These are phyloP conservation scores for Termitomyces sp. DNA, from an alignment of 768 basidiomycete species.

Conservation along the genomic window DNA sequence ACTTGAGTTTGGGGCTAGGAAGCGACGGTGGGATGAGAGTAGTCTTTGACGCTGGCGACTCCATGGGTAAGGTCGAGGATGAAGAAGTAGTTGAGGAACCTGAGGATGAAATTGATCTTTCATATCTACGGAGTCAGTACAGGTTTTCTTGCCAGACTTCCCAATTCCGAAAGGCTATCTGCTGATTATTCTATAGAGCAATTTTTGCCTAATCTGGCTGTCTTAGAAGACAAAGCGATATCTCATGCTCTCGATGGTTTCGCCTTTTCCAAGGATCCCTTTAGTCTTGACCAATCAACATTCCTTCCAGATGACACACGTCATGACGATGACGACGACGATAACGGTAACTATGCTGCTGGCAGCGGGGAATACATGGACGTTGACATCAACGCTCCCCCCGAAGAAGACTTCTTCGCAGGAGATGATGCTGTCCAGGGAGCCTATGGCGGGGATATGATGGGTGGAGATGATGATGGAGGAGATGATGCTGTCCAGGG, in stretches of 20 bases:
- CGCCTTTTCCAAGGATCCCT: slow-evolving; percentile 69
- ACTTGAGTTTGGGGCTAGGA: slow-evolving; percentile 73
- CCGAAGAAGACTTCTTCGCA: slow-evolving; percentile 58
- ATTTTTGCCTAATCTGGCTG: slow-evolving; percentile 67
- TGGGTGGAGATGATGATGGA: slow-evolving; percentile 31
- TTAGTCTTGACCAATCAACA: slow-evolving; percentile 56
- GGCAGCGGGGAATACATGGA: slow-evolving; percentile 19
- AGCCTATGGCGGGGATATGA: slow-evolving; percentile 20
- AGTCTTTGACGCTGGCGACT: slow-evolving; percentile 95
- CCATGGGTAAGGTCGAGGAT: slow-evolving; percentile 74
- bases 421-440: slow-evolving; percentile 43
- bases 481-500: slow-evolving; percentile 43
- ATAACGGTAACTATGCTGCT: slow-evolving; percentile 26
- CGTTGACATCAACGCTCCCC: slow-evolving; percentile 25
- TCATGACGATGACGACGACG: slow-evolving; percentile 24
- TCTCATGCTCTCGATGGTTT: slow-evolving; percentile 79
- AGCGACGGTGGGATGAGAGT: slow-evolving; percentile 81
- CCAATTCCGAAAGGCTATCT: slow-evolving; percentile 1
- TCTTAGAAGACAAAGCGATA: slow-evolving; percentile 66
- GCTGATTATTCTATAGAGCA: slow-evolving; percentile 35
- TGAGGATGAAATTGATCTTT: slow-evolving; percentile 62
- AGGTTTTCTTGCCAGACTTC: background rate
- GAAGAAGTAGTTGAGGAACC: slow-evolving; percentile 72
- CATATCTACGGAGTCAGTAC: slow-evolving; percentile 53
- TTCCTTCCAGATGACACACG: slow-evolving; percentile 54